Evolutionary conservation across 139 green algal species (phyloP).

Genomic region (Asterochloris erici): DNA sequence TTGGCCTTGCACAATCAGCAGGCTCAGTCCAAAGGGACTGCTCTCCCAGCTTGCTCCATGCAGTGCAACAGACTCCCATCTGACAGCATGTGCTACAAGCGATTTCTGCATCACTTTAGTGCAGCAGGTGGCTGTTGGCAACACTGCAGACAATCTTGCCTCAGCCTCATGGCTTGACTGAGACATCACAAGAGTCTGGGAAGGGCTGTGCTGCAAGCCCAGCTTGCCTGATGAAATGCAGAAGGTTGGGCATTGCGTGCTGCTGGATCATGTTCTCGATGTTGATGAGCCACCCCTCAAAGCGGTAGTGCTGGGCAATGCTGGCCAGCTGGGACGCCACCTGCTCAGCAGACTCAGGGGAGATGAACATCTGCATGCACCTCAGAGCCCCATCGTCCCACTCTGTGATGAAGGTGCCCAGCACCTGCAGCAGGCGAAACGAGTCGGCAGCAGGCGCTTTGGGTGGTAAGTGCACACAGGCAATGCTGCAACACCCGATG

Average conservation of each 20-base stretch:
- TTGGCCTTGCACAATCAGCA: too few relatives aligned
- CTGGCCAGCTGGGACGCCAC: constrained; percentile 51
- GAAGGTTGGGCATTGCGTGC: constrained; percentile 40
- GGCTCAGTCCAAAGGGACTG: too few relatives aligned
- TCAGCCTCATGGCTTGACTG: too few relatives aligned
- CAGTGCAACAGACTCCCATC: too few relatives aligned
- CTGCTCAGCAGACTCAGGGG: constrained; percentile 9
- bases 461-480: background rate
- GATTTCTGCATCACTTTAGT: too few relatives aligned
- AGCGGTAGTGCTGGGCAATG: constrained; percentile 59
- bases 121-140: too few relatives aligned
- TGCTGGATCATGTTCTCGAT: constrained; percentile 71
- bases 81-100: too few relatives aligned
- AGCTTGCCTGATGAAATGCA: constrained; percentile 57
- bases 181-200: too few relatives aligned
- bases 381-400: constrained; percentile 47
- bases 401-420: constrained; percentile 83
- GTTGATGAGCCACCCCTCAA: constrained; percentile 91
- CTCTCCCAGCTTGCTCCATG: too few relatives aligned
- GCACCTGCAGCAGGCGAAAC: constrained; percentile 20
- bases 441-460: background rate
- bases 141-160: too few relatives aligned
- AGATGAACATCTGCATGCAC: constrained; percentile 55
- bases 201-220: too few relatives aligned
- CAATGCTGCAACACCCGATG: background rate